Evolutionary conservation across 306 rosid genomes (phyloP).

Genomic region (Cicer judaicum): DNA sequence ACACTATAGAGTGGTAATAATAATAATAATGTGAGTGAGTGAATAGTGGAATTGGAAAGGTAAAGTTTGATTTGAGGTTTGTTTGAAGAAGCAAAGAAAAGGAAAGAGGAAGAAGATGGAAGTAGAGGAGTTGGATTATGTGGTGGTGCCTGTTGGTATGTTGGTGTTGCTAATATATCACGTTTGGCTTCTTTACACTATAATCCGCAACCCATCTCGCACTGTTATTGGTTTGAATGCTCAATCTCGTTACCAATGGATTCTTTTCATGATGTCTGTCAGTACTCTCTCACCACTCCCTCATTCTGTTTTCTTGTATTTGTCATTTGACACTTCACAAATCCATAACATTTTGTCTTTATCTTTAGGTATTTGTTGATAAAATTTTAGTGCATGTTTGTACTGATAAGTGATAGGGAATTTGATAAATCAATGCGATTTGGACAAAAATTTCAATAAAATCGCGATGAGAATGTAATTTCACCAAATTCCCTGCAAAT

Average conservation of each 20-base stretch:
- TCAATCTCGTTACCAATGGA: constrained; percentile 83
- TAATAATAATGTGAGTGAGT: neutral
- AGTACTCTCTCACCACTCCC: constrained; percentile 45
- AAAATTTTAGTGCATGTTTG: neutral
- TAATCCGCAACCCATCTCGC: constrained; percentile 57
- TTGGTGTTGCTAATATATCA: constrained; percentile 65
- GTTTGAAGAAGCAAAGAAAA: neutral
- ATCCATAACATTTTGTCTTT: neutral
- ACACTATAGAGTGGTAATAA: neutral
- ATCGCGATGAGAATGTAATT: neutral
- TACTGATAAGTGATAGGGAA: too few species aligned
- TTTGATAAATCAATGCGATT: too few species aligned
- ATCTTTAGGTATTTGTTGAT: neutral
- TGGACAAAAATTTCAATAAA: too few species aligned
- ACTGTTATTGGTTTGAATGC: constrained; percentile 88
- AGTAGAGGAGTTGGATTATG: constrained; percentile 58
- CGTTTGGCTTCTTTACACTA: constrained; percentile 65
- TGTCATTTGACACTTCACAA: neutral
- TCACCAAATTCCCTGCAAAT: neutral
- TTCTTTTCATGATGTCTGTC: constrained; percentile 73
- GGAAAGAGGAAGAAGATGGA: constrained; percentile 51
- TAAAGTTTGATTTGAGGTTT: constrained; percentile 30
- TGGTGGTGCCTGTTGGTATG: constrained; percentile 77
- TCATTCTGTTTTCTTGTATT: neutral
- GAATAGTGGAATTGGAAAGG: constrained; percentile 10